phyloP scores from a whole-genome alignment of 495 filamentous ascomycete species.

The Lasiosphaeria ovina region DNA sequence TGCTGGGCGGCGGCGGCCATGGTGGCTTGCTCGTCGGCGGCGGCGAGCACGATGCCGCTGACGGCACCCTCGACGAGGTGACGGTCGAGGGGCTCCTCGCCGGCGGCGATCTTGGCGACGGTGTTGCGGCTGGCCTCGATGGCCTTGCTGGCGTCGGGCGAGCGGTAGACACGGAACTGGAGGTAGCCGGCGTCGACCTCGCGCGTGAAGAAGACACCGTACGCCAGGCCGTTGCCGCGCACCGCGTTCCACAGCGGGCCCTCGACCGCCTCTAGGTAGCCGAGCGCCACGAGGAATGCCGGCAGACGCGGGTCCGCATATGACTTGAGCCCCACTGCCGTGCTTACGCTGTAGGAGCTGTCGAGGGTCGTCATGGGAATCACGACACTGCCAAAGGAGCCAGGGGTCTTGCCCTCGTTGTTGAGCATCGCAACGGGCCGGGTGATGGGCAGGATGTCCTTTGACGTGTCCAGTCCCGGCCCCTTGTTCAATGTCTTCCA shows the following conservation, averaged over 20 bases:
- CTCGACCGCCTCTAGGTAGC: conserved; percentile 91
- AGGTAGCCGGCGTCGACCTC: conserved; percentile 76
- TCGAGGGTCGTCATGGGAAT: conserved; percentile 92
- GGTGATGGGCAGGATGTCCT: conserved; percentile 44
- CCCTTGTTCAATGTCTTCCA: conserved; percentile 64
- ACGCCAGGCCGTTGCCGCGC: conserved; percentile 88
- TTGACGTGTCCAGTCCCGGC: conserved; percentile 43
- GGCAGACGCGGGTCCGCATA: conserved; percentile 76
- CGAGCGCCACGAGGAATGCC: conserved; percentile 77
- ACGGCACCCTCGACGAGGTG: conserved; percentile 86
- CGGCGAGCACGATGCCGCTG: conserved; percentile 76
- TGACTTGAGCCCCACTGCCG: conserved; percentile 68
- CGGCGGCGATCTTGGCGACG: conserved; percentile 50
- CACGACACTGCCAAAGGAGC: conserved; percentile 67
- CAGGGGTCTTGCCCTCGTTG: conserved; percentile 67
- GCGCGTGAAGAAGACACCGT: conserved; percentile 73
- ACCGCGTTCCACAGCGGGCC: conserved; percentile 91
- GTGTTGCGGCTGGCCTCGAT: conserved; percentile 73
- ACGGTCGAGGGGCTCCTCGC: conserved; percentile 68
- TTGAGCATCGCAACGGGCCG: conserved; percentile 60
- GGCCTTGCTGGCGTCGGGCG: conserved; percentile 84
- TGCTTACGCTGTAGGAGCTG: conserved; percentile 81
- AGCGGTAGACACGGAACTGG: conserved; percentile 80
- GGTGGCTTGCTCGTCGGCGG: conserved; percentile 84
- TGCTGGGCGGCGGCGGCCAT: conserved; percentile 74